Evolutionary conservation across 768 basidiomycete species (phyloP), one percentile per base, ranked within the genome.

Genomic region (Trametes coccinea): DNA sequence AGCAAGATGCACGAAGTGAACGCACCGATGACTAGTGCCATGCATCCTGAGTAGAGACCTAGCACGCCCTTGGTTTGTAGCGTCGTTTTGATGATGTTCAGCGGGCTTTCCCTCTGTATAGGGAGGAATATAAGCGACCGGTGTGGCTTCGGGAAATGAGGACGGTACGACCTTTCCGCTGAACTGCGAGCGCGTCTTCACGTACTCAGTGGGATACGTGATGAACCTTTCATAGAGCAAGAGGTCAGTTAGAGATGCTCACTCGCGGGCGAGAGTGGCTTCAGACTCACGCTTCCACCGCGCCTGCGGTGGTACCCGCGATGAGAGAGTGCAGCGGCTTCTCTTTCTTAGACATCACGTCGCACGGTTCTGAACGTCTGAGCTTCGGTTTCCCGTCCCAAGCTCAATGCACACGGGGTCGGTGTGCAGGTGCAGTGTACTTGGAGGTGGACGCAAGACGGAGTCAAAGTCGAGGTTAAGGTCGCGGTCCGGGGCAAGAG

Each of bases 131-230:
- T 22, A 43, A 62, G 30, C 27, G 48, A 34, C 17, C 7, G 31
- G 11, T 4, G 22, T 11, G 7, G 3, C 2, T 5, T 1, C 17
- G 45, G n/a, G 7, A 5, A 49, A 16, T 4, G 9, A 16, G 10
- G 11, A 3, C 47, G 7, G 71, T 76, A 34, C 0, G 41, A 85
- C 89, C 81, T 89, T 83, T 37, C 90, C 91, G 45, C 89, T 84
- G 66, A 98, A 97, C 76, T 98, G 96, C 2, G 92, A 87, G 40
- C 93, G 85, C 14, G 96, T 98, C 77, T 98, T 98, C 53, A 96
- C 88, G 69, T 86, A 95, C 72, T 98, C 94, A 0, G 91, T 88
- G 1, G 93, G 93, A 67, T 93, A 96, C 17, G 92, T 95, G 64
- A 90, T 76, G 76, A 90, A 90, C 61, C 90, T 92, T 22, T 22